Base-by-base conservation (phyloP, 1,284 basidiomycete species). In the Thecaphora thlaspeos region DNA sequence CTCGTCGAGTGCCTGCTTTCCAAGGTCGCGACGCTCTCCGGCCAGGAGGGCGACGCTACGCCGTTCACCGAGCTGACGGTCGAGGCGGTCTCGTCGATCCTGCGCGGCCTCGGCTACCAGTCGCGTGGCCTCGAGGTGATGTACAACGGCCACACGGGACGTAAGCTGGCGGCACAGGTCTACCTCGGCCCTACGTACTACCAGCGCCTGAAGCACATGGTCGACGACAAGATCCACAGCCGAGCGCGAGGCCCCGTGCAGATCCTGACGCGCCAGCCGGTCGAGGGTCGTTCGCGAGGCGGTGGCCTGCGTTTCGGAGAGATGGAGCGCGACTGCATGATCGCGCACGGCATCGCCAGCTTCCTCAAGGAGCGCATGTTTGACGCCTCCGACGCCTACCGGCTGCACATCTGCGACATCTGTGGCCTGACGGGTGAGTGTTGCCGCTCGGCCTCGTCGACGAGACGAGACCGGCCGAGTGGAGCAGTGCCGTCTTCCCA, bases 181-280 rank as follows among this genome's bases (percentile, higher is more conserved):
- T 98, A 94, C 82, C 96, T 97, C 78, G 94, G 94, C 10, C 95
- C 95, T 24, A 98, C 97, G 73, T 97, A 95, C 81, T 97, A 97
- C 80, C 94, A 80, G 61, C 74, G 78, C 39, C 70, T 80, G 30
- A 80, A 80, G 65, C 79, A 80, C 56, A 80, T 80, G 32, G 93
- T 97, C 57, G 90, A 95, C 87, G 93, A 97, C 82, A 98, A 99
- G 83, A 98, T 98, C 95, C 95, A 98, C 74, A 94, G 95, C 2
- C 67, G 75, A 19, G 74, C 75, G 64, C 87, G 95, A 61, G 95
- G 95, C 19, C 95, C 95, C 36, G 87, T 92, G 70, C 94, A 95
- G 7, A 94, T 93, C 17, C 82, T 98, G 43, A 99, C 95, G 2
- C 87, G 95, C 28, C 95, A 99, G 79, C 95, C 95, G 1, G 98